phyloP scores from a whole-genome alignment of 2,329 filamentous ascomycete species.

The Colletotrichum musicola region DNA sequence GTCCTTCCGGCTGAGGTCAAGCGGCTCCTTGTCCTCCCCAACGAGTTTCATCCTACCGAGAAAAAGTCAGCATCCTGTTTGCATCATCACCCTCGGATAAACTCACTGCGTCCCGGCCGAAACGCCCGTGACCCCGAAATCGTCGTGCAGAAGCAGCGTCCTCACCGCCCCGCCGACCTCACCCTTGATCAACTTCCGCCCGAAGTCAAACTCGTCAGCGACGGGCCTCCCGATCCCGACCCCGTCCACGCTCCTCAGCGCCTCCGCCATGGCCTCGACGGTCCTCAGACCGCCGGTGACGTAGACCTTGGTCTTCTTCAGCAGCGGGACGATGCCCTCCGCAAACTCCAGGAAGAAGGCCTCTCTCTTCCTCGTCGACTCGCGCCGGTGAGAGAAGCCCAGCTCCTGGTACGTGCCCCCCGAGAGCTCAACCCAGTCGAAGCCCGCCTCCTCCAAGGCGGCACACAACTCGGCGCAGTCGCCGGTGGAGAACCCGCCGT shows the following conservation, averaged over 20 bases:
- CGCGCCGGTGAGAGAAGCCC: conserved; percentile 64
- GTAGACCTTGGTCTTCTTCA: conserved; percentile 67
- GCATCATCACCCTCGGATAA: conserved; percentile 8
- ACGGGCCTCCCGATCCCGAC: conserved; percentile 65
- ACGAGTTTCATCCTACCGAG: conserved; percentile 46
- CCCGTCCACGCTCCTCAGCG: conserved; percentile 69
- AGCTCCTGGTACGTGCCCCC: conserved; percentile 71
- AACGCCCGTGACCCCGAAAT: conserved; percentile 57
- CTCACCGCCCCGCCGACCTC: conserved; percentile 62
- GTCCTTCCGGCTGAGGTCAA: conserved; percentile 48
- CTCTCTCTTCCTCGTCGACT: conserved; percentile 67
- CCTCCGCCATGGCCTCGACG: conserved; percentile 68
- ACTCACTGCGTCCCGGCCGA: conserved; percentile 49
- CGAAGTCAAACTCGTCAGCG: conserved; percentile 48
- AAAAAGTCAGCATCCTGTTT: background rate
- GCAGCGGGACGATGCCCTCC: conserved; percentile 59
- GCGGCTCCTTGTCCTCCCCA: conserved; percentile 47
- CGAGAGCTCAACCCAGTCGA: conserved; percentile 71
- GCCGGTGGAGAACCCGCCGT: conserved; percentile 63
- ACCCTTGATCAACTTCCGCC: conserved; percentile 48
- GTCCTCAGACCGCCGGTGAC: conserved; percentile 71
- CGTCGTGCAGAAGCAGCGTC: conserved; percentile 59
- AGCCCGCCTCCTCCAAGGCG: conserved; percentile 59
- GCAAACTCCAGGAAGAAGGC: conserved; percentile 73
- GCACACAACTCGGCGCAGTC: conserved; percentile 63